Evolutionary conservation across 177 flowering plant species (phyloP).

Genomic region (Vitis hybrid): DNA sequence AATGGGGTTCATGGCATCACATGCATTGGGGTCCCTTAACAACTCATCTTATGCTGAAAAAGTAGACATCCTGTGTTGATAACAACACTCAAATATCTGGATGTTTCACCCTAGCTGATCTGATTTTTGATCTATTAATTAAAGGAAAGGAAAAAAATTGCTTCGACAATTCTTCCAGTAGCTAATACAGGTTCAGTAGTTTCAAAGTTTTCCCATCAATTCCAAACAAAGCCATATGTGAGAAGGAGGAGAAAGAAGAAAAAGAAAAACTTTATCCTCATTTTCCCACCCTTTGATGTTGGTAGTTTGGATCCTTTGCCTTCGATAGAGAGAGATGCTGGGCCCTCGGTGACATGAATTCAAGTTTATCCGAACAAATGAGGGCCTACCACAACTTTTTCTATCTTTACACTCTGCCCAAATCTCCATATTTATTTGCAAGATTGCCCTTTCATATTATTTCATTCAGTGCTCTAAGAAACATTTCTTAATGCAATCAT

Average conservation of each 20-base stretch:
- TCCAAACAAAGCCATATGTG: neutral
- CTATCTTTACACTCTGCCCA: neutral
- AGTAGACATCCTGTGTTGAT: neutral
- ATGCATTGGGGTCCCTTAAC: constrained; percentile 1
- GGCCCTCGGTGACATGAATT: constrained; percentile 1
- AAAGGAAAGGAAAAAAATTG: neutral
- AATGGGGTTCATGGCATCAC: neutral
- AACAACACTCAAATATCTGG: neutral
- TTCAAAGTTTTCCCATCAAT: neutral
- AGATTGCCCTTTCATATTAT: too few species aligned
- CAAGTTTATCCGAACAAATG: constrained; percentile 11
- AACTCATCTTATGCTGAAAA: constrained; percentile 1
- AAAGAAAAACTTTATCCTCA: neutral
- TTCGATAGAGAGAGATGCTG: constrained; percentile 4
- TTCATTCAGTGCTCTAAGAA: too few species aligned
- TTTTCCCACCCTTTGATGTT: constrained; percentile 7
- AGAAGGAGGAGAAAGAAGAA: neutral
- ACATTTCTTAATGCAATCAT: too few species aligned
- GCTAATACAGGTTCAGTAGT: neutral
- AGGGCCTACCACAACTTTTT: constrained; percentile 1
- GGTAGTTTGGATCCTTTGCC: constrained; percentile 5
- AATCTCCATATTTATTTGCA: neutral
- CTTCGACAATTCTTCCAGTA: neutral
- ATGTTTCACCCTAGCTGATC: neutral
- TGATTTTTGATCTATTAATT: neutral